Evolutionary conservation across 2,329 filamentous ascomycete species (phyloP).

Genomic region (Chaetomiaceae sp.): DNA sequence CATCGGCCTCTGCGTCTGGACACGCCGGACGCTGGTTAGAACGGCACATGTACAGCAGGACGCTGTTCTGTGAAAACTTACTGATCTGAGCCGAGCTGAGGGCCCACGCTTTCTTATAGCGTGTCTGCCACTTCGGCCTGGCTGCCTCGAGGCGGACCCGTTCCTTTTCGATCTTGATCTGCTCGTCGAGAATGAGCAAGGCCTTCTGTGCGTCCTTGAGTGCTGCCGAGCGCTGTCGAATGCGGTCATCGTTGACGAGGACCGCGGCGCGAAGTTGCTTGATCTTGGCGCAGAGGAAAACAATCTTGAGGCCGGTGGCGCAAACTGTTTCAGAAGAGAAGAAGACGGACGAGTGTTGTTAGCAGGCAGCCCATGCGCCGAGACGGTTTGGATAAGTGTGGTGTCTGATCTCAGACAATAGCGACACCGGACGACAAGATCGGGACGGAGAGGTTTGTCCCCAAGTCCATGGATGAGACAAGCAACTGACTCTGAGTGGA

Average conservation of each 20-base stretch:
- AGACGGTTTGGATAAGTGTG: too few species aligned
- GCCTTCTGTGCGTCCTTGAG: neutral
- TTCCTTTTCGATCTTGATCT: neutral
- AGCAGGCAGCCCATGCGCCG: neutral
- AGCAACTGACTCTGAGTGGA: neutral
- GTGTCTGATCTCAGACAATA: too few species aligned
- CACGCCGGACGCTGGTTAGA: too few species aligned
- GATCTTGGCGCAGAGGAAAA: constrained; percentile 1
- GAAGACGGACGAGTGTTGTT: neutral
- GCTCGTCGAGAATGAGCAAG: neutral
- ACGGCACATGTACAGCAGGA: too few species aligned
- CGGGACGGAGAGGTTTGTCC: too few species aligned
- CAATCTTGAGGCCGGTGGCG: constrained; percentile 4
- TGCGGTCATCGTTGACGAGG: constrained; percentile 1
- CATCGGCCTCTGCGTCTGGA: too few species aligned
- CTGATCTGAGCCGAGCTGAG: too few species aligned
- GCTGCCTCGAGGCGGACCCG: neutral
- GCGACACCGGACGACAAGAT: too few species aligned
- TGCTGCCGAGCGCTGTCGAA: neutral
- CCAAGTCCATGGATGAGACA: neutral
- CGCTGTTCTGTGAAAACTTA: too few species aligned
- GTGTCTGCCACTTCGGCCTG: neutral
- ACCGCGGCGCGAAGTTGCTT: neutral
- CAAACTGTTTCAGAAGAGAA: neutral
- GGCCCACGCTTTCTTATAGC: neutral